phyloP scores from a whole-genome alignment of 768 basidiomycete species.

The Calvatia gigantea region DNA sequence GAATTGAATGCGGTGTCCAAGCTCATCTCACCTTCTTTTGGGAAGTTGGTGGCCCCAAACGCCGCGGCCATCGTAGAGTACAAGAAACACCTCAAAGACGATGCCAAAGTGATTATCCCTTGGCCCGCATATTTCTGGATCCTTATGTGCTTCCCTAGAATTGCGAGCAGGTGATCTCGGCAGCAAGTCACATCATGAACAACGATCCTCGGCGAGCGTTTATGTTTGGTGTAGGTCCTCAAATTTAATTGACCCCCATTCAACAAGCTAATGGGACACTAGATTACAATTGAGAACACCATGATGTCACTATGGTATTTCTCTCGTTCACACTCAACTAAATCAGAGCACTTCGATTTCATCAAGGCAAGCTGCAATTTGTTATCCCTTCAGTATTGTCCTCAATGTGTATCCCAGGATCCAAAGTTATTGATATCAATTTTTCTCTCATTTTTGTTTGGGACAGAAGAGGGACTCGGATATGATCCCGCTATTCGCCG shows the following conservation, averaged over 20 bases:
- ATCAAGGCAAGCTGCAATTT: background rate
- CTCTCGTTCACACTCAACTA: slow-evolving; percentile 4
- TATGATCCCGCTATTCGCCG: background rate
- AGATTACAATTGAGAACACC: slow-evolving; percentile 9
- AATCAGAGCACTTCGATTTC: background rate
- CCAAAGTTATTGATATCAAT: background rate
- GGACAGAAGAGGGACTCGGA: background rate
- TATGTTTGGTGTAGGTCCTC: slow-evolving; percentile 17
- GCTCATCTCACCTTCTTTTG: background rate
- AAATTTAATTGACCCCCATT: background rate
- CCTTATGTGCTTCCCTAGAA: background rate
- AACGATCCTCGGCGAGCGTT: slow-evolving; percentile 21
- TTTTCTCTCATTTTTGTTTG: slow-evolving; percentile 1
- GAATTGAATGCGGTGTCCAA: background rate
- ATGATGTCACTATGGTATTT: slow-evolving; percentile 10
- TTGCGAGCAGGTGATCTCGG: slow-evolving; percentile 1
- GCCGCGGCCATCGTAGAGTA: background rate
- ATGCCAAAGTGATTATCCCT: background rate
- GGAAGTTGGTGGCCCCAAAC: background rate
- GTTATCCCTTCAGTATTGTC: background rate
- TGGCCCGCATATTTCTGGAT: background rate
- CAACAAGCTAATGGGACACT: background rate
- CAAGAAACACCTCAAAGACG: background rate
- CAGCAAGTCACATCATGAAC: slow-evolving; percentile 19
- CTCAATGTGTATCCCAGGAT: background rate